Percentiles rank a stretch among this genome's conserved stretches.
Conservation (phyloP, 1,284 basidiomycete species). For the Moniliella sp. region DNA sequence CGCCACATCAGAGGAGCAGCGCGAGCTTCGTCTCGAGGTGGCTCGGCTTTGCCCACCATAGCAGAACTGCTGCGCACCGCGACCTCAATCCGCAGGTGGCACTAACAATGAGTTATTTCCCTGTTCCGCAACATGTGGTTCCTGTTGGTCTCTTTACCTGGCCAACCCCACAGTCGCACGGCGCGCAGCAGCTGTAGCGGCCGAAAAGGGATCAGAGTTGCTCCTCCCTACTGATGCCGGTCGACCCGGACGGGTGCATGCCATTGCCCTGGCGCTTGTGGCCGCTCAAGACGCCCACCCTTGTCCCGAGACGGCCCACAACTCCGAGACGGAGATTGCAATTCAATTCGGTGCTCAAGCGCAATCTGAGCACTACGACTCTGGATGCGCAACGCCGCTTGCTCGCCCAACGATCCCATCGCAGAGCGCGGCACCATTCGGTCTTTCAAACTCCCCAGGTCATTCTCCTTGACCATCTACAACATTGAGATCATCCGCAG, state of each 20-base stretch:
- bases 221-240: too few species aligned
- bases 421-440: slow-evolving; percentile 53
- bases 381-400: slow-evolving; percentile 23
- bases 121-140: slow-evolving; percentile 90
- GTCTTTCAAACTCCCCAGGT: slow-evolving; percentile 60
- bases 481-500: slow-evolving; percentile 74
- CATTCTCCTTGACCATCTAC: slow-evolving; percentile 65
- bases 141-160: slow-evolving; percentile 62
- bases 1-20: slow-evolving; percentile 15
- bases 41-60: slow-evolving; percentile 55
- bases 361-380: slow-evolving; percentile 33
- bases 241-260: too few species aligned
- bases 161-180: too few species aligned
- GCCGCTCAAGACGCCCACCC: slow-evolving; percentile 65
- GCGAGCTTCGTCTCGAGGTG: slow-evolving; percentile 18
- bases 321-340: slow-evolving; percentile 75
- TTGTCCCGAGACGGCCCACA: slow-evolving; percentile 64
- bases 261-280: slow-evolving; percentile 38
- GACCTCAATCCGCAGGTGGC: slow-evolving; percentile 49
- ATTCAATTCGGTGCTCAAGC: slow-evolving; percentile 64
- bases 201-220: too few species aligned
- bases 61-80: slow-evolving; percentile 59
- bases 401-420: slow-evolving; percentile 41
- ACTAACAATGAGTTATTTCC: slow-evolving; percentile 48
- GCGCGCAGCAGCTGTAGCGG: too few species aligned